Evolutionary conservation across 805 yeast species (phyloP), one percentile per base, ranked within the genome.

Genomic region (Komagataella kurtzmanii): DNA sequence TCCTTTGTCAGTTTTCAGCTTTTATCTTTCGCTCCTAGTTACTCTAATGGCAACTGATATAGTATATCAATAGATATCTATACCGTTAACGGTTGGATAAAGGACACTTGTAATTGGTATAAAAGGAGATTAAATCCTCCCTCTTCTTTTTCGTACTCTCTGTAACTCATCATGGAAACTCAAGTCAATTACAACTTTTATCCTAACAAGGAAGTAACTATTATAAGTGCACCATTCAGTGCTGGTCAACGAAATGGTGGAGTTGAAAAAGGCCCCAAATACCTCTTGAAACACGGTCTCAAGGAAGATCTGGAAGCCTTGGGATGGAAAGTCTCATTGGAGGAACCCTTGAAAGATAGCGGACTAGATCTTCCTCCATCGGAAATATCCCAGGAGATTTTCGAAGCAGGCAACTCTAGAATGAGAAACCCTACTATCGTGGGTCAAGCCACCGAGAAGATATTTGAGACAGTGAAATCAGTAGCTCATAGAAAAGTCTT

Each of bases 161-260:
- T 30, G 23, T 6, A 30, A 30, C 14, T 30, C 40, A 30, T 30
- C 40, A 30, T 30, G 40, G 40, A 30, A 30, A 30, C 40, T 10
- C 40, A 30, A 45, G 51, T 71, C 51, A 59, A 68, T 48, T 85
- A 73, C 72, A 78, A 80, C 54, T 80, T 71, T 62, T 76, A 76
- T 60, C 73, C 77, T 49, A 62, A 71, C 49, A 79, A 73, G 59
- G 71, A 77, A 50, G 77, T 81, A 44, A 76, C 88, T n/a, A 71
- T 91, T 51, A 79, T 93, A 54, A 73, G 83, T 17, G 97, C 97
- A 0, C 98, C 98, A 50, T 93, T 91, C 68, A 80, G 89, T 44
- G 98, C 97, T 21, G 99, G 99, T 55, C 99, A 91, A 67, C 90
- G 88, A 45, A 87, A 88, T 62, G 77, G 81, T 21, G 99, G 99